A percentile compares a stretch with the other conserved stretches of the same genome.
Conservation (phyloP, 1,139 yeast genomes). For the Lodderomyces parapsilosis region DNA sequence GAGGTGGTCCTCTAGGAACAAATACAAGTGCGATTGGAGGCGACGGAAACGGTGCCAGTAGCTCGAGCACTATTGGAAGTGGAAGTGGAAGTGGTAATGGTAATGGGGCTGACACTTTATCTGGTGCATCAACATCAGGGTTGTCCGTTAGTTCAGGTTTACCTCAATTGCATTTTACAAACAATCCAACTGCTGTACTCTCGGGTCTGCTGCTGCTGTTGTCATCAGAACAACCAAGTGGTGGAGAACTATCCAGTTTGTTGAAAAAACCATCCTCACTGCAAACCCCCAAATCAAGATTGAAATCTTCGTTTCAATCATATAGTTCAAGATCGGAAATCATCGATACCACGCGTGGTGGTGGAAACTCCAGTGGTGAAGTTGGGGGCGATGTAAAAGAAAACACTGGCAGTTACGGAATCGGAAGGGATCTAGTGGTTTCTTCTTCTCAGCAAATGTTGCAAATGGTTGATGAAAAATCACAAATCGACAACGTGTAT, state of each 20-base stretch:
- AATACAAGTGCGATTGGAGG: too few species aligned
- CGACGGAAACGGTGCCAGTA: constrained; percentile 2
- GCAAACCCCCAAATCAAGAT: background rate
- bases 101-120: constrained; percentile 6
- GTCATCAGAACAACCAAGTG: constrained; percentile 7
- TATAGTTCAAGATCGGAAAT: constrained; percentile 26
- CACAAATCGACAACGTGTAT: background rate
- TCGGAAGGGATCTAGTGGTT: background rate
- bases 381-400: background rate
- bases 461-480: background rate
- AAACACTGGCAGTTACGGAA: background rate
- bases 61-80: constrained; percentile 24
- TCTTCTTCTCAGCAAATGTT: background rate
- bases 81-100: constrained; percentile 16
- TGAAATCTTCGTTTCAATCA: constrained; percentile 2
- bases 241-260: constrained; percentile 1
- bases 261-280: background rate
- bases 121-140: constrained; percentile 5
- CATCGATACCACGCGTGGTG: constrained; percentile 34
- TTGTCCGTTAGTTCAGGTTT: constrained; percentile 1
- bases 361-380: constrained; percentile 33
- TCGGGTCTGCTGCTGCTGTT: constrained; percentile 3
- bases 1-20: too few species aligned
- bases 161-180: constrained; percentile 5
- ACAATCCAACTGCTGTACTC: background rate